These are phyloP conservation scores for Candida sojae DNA, from an alignment of 1,139 yeast genomes.

Conservation along the genomic window DNA sequence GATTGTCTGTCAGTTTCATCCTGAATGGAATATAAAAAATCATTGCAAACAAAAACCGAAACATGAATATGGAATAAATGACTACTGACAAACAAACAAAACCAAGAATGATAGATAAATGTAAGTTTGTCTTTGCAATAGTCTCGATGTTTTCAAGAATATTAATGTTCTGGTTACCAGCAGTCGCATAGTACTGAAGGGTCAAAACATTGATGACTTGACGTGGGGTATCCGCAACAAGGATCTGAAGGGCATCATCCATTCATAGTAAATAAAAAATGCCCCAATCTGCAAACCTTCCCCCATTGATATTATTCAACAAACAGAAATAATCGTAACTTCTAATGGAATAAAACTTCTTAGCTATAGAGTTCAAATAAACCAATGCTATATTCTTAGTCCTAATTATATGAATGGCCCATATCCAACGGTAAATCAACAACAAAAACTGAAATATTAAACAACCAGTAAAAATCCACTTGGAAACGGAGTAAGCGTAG, in stretches of 20 bases:
- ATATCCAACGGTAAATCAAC: conserved; percentile 56
- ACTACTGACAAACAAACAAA: conserved; percentile 75
- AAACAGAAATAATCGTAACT: conserved; percentile 71
- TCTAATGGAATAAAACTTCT: conserved; percentile 55
- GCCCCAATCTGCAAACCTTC: conserved; percentile 65
- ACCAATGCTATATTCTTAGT: conserved; percentile 70
- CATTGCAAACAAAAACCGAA: conserved; percentile 60
- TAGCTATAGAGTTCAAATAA: conserved; percentile 68
- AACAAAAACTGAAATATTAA: conserved; percentile 72
- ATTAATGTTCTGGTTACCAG: conserved; percentile 40
- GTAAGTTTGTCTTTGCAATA: conserved; percentile 61
- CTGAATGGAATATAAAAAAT: conserved; percentile 57
- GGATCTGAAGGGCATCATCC: conserved; percentile 61
- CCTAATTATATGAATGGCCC: conserved; percentile 60
- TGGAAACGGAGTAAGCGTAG: conserved; percentile 57
- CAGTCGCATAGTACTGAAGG: conserved; percentile 55
- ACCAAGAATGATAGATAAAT: conserved; percentile 69
- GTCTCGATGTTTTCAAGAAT: conserved; percentile 54
- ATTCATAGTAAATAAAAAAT: conserved; percentile 70
- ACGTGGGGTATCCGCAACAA: conserved; percentile 86
- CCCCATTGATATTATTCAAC: conserved; percentile 66
- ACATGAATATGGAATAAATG: conserved; percentile 73
- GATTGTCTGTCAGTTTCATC: conserved; percentile 39
- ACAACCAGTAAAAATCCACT: conserved; percentile 85
- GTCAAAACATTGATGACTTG: conserved; percentile 83